Base-by-base conservation (phyloP, 2,329 filamentous ascomycete species). In the Fusarium torulosum region DNA sequence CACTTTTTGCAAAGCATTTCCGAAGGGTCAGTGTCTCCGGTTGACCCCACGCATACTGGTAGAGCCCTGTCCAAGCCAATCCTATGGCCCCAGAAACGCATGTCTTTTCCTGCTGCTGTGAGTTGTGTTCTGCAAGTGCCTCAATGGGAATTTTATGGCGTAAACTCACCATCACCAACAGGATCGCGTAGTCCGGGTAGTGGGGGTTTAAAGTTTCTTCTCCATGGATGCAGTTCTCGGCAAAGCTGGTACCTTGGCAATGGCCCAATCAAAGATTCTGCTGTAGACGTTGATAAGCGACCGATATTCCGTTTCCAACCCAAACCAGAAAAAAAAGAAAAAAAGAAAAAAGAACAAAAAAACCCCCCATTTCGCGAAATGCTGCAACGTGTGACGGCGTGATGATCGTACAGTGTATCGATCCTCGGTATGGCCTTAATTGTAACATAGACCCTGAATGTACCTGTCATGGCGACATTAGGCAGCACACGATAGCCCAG, bases 161-260 rank as follows among this genome's bases (percentile, higher is more conserved):
- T 67, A 69, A 72, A 66, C 52, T 38, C 53, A 46, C 17, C 41
- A 58, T 49, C 58, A 59, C 38, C 59, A 56, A 71, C 59, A 62
- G 66, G 63, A 59, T 72, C 66, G 42, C 52, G 46, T 40, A 42
- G 47, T n/a, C 55, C 52, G 64, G 51, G 35, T 57, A 54, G 70
- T 59, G 55, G 54, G 27, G 53, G 50, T 40, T 35, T 38, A 15
- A 25, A 57, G 53, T 70, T 49, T 60, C 42, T 61, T 45, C 42
- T 52, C 25, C 41, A 45, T 51, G 51, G 60, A 46, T 50, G 54
- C 58, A 47, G 40, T 45, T 21, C 58, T 60, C 49, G 45, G 49
- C 45, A 42, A 44, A 47, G 63, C 50, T 42, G 59, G 37, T 31
- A 51, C 52, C 40, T 54, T 70, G 55, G 63, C 46, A 52, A 55